A percentile compares a stretch with the other conserved stretches of the same genome.
phyloP scores from a whole-genome alignment of 345 rosid genomes.

The Heritiera littoralis region DNA sequence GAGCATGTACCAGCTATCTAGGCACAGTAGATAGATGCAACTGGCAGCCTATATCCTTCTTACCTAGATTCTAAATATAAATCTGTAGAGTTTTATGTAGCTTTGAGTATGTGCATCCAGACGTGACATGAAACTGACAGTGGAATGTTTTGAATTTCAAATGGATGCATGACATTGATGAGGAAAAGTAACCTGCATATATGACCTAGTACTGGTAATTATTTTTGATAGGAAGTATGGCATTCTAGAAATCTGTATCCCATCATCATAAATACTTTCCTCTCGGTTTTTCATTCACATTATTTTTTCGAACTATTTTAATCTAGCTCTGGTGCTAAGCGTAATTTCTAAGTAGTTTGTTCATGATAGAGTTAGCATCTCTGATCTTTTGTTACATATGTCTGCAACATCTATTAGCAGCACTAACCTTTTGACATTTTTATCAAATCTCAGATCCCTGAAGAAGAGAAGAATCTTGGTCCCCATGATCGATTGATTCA shows the following conservation, averaged over 20 bases:
- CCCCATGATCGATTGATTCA: slow-evolving; percentile 85
- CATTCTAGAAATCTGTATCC: neutral
- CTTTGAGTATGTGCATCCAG: neutral
- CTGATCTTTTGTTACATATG: neutral
- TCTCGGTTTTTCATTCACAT: neutral
- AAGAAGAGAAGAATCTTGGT: slow-evolving; percentile 86
- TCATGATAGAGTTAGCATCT: neutral
- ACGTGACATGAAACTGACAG: neutral
- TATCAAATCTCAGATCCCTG: slow-evolving; percentile 64
- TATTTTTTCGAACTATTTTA: neutral
- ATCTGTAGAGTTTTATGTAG: neutral
- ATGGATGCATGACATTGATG: neutral
- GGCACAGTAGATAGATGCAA: neutral
- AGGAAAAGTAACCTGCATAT: neutral
- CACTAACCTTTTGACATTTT: neutral
- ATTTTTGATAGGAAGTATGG: slow-evolving; percentile 4
- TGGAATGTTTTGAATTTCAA: slow-evolving; percentile 12
- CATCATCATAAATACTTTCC: neutral
- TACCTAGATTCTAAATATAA: neutral
- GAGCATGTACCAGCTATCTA: neutral
- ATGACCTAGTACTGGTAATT: neutral
- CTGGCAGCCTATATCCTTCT: neutral
- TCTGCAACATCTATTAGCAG: neutral
- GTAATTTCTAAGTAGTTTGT: neutral
- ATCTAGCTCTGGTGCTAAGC: neutral